Evolutionary conservation across 177 flowering plant species (phyloP).

Genomic region (Vitis hybrid): DNA sequence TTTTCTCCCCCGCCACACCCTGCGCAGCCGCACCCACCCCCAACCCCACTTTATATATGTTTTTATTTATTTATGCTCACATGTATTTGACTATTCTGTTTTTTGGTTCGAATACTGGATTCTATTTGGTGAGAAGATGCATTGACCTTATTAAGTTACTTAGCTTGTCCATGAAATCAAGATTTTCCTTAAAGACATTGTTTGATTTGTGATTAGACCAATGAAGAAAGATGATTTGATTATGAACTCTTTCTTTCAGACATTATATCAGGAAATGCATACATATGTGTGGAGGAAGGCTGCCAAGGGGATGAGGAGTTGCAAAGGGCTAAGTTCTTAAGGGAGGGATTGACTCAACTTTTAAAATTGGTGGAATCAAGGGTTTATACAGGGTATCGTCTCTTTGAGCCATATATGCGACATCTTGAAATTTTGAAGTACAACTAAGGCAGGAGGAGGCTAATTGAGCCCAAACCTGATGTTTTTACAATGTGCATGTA

Average conservation of each 20-base stretch:
- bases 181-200: too few relatives aligned
- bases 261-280: slow-evolving; percentile 33
- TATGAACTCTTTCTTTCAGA: slow-evolving; percentile 33
- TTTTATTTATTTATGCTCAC: too few relatives aligned
- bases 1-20: too few relatives aligned
- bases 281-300: slow-evolving; percentile 12
- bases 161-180: too few relatives aligned
- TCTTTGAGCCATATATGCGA: background rate
- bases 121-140: too few relatives aligned
- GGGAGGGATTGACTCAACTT: slow-evolving; percentile 59
- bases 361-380: slow-evolving; percentile 45
- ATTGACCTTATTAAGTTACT: too few relatives aligned
- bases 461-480: too few relatives aligned
- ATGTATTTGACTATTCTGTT: too few relatives aligned
- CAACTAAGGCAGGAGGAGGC: background rate
- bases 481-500: too few relatives aligned
- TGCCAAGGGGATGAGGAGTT: slow-evolving; percentile 22
- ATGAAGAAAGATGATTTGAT: background rate
- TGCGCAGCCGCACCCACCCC: too few relatives aligned
- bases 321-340: slow-evolving; percentile 26
- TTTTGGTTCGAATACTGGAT: too few relatives aligned
- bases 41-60: too few relatives aligned
- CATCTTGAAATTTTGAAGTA: background rate
- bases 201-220: background rate
- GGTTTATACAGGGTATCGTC: slow-evolving; percentile 40